A percentile compares a stretch with the other conserved stretches of the same genome.
Evolutionary conservation across 2,329 filamentous ascomycete species (phyloP).

Genomic region (Blastomyces gilchristii): DNA sequence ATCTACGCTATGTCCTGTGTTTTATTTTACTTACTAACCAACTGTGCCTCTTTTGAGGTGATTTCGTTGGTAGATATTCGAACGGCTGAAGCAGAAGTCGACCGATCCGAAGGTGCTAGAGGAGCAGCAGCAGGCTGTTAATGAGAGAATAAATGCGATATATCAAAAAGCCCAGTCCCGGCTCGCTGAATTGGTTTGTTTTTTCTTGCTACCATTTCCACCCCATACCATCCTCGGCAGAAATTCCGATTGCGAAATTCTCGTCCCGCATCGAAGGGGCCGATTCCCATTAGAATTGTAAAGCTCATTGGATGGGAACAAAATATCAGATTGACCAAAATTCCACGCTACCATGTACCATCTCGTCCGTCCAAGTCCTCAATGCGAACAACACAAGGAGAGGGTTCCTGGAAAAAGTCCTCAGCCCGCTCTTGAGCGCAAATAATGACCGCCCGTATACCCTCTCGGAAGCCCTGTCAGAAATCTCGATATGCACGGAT

Average conservation of each 20-base stretch:
- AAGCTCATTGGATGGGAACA: not conserved
- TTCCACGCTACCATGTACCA: conserved; percentile 73
- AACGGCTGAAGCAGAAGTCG: conserved; percentile 39
- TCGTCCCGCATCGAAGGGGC: not conserved
- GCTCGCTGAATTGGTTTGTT: conserved; percentile 53
- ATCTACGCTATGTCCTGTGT: not conserved
- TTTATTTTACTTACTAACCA: conserved; percentile 7
- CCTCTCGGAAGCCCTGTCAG: conserved; percentile 64
- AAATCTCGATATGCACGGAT: conserved; percentile 58
- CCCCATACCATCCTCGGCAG: not conserved
- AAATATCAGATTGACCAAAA: conserved; percentile 60
- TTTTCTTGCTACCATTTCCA: not conserved
- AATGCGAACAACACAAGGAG: conserved; percentile 74
- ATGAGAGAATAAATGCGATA: conserved; percentile 48
- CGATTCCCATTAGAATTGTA: not conserved
- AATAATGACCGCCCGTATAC: conserved; percentile 61
- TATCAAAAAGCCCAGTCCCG: conserved; percentile 54
- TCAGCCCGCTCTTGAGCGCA: conserved; percentile 64
- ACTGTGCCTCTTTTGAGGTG: not conserved
- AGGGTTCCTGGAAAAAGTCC: conserved; percentile 70
- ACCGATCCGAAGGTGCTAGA: conserved; percentile 50
- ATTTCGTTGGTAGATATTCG: conserved; percentile 25
- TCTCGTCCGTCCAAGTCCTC: conserved; percentile 74
- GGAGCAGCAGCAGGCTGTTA: conserved; percentile 50
- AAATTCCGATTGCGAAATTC: no score